Percentiles rank a stretch among this genome's conserved stretches.
Evolutionary conservation across 2,329 filamentous ascomycete species (phyloP).

Genomic region (Botrytis galanthina): DNA sequence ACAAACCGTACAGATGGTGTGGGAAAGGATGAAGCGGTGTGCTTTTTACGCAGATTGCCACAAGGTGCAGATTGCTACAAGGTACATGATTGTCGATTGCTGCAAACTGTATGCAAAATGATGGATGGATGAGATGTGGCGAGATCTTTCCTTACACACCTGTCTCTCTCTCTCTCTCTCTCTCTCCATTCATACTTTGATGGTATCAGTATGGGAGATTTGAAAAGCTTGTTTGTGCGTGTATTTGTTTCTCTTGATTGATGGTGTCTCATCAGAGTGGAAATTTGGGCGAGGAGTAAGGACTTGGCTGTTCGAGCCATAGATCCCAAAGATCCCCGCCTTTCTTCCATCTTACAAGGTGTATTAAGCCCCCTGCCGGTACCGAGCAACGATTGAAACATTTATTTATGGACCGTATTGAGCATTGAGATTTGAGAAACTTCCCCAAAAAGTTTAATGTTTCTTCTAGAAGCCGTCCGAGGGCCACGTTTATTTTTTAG

Average conservation of each 20-base stretch:
- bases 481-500: background rate
- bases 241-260: background rate
- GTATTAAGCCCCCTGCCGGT: background rate
- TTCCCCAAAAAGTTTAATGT: constrained; percentile 4
- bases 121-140: background rate
- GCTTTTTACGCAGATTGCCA: background rate
- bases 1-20: background rate
- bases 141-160: background rate
- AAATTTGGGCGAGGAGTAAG: background rate
- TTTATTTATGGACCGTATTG: background rate
- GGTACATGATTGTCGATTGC: background rate
- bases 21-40: constrained; percentile 5
- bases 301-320: constrained; percentile 9
- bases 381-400: background rate
- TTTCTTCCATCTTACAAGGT: background rate
- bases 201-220: background rate
- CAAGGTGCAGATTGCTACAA: background rate
- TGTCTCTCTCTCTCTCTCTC: background rate
- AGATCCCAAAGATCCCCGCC: background rate
- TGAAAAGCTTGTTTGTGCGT: background rate
- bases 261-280: background rate
- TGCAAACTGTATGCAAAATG: constrained; percentile 5
- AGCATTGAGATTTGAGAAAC: background rate
- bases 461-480: background rate
- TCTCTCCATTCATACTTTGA: background rate